Base-by-base conservation (phyloP, 768 basidiomycete species). In the Suillus cothurnatus region DNA sequence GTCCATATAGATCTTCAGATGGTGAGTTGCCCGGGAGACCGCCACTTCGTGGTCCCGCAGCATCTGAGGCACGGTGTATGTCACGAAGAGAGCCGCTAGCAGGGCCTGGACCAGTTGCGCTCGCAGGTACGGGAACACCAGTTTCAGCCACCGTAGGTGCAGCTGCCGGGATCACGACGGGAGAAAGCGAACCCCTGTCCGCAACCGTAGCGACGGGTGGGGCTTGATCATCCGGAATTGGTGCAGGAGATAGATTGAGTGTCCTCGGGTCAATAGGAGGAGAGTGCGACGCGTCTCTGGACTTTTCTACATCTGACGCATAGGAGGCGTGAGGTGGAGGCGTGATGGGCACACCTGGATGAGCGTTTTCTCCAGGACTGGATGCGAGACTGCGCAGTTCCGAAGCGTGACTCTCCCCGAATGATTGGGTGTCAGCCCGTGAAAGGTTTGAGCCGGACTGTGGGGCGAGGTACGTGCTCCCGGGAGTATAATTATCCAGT, bases 401-500 rank as follows among this genome's bases (percentile, higher is more conserved):
- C 41, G 78, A 81, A 0, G 90, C 91, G 70, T 95, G 93, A 45
- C 88, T 94, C 76, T 90, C 91, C 23, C 93, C 93, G 72, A 95
- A 95, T 76, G 90, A 93, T 64, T 85, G 85, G 0, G 90, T 91
- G 71, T 94, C 90, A 4, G 89, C 89, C 66, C 88, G 81, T 65
- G 83, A 81, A 47, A 92, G 81, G 72, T 90, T 88, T 6, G 81
- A 78, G 34, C 80, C 75, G 17, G 76, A 66, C 19, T 83, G 81
- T 14, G 81, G 75, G 45, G 82, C 80, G 14, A 92, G 79, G 49
- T 81, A 81, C 70, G 85, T 82, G 64, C 85, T 82, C 0, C 92
- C 93, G 2, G 86, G 86, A 72, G 85, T 86, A 78, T 92, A 94
- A 68, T 88, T 85, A 74, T 95, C 93, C 41, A 95, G 79, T 0